These are phyloP conservation scores for Candida frijolesensis DNA, from an alignment of 1,139 yeast species.

Conservation along the genomic window DNA sequence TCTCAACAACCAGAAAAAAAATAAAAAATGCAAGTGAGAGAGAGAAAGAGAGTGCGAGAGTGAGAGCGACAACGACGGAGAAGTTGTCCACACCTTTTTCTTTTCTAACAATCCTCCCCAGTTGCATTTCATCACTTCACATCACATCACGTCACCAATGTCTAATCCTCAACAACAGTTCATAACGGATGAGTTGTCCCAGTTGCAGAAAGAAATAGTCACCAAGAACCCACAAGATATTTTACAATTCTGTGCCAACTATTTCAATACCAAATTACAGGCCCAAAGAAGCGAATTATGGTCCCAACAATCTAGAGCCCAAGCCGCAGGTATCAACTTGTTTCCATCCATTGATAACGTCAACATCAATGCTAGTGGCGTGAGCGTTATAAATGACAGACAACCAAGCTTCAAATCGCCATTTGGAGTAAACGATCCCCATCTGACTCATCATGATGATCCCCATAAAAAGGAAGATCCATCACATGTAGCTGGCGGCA, in stretches of 20 bases:
- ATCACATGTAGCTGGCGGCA: slow-evolving; percentile 14
- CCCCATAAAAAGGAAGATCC: slow-evolving; percentile 12
- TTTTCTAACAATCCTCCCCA: background rate
- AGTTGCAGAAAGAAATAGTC: slow-evolving; percentile 62
- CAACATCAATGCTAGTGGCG: slow-evolving; percentile 25
- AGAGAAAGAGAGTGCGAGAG: background rate
- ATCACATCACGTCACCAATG: slow-evolving; percentile 2
- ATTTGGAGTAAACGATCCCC: slow-evolving; percentile 63
- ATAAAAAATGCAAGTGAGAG: background rate
- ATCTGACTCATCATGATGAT: slow-evolving; percentile 37
- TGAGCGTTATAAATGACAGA: slow-evolving; percentile 28
- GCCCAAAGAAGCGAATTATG: slow-evolving; percentile 60
- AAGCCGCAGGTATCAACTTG: slow-evolving; percentile 53
- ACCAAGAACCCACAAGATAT: slow-evolving; percentile 68
- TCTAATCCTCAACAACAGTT: slow-evolving; percentile 15
- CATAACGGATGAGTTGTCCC: slow-evolving; percentile 54
- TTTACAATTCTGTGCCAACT: slow-evolving; percentile 74
- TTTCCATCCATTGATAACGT: slow-evolving; percentile 44
- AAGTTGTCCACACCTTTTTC: slow-evolving; percentile 4
- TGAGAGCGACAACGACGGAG: background rate
- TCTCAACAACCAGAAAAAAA: slow-evolving; percentile 1
- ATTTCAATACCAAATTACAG: slow-evolving; percentile 63
- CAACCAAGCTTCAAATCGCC: slow-evolving; percentile 65
- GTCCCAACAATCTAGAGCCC: slow-evolving; percentile 54
- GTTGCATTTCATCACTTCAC: background rate